Base-by-base conservation (phyloP, 2,329 filamentous ascomycete species). In the Pyrenophora seminiperda region DNA sequence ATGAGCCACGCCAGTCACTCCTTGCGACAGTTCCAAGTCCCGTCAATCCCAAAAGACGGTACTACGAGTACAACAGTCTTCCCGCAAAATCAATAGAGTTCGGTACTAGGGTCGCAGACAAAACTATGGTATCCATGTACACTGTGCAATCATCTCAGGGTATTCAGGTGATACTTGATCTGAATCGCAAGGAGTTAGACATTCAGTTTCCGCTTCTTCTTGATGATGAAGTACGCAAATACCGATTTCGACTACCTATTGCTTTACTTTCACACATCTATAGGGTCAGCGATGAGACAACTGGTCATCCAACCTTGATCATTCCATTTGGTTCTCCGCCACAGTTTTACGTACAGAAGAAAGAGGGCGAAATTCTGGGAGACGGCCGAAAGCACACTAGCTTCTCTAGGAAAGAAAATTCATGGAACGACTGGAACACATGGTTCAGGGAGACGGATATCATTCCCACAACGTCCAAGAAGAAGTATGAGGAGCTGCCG, bases 371-470 rank as follows among this genome's bases (percentile, higher is more conserved):
- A 11, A 1, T 15, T 2, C 11, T 60, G 41, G 55, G n/a, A 1
- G 45, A 51, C 38, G 55, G 46, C 5, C 38, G 17, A 10, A 31
- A 6, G 3, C 47, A 56, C 18, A 59, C 47, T 10, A 57, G 41
- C 9, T 61, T 67, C 13, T 41, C 55, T 9, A 63, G 4, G 5
- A 58, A 54, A 15, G 72, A 40, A 58, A 67, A 11, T 64, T 43
- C 33, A n/a, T 89, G 85, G 85, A 77, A 69, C 37, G 80, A 83
- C 17, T 75, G 75, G 52, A 77, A 83, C 55, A 73, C 77, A 0
- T 89, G 84, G 85, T 83, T 78, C 48, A 79, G 87, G 15, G 84
- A 87, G 59, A 88, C 85, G 0, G 79, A 84, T 54, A 80, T 89
- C 18, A 76, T 82, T n/a, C 75, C 77, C 47, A 64, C 76, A 29